Base-by-base conservation (phyloP, 805 yeast genomes). In the Teunomyces barrocoloradensis region DNA sequence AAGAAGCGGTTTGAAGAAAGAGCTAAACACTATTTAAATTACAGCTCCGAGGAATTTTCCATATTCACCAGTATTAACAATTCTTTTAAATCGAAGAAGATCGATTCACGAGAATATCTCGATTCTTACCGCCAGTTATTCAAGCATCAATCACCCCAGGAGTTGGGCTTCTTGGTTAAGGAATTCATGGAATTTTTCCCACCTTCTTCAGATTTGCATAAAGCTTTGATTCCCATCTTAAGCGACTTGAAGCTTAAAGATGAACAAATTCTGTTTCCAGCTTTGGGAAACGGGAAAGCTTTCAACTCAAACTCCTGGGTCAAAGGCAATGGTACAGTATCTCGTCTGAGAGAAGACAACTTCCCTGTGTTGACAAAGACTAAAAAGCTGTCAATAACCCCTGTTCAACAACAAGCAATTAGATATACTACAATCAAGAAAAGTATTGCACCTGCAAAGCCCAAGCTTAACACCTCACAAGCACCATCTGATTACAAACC, bases 1-100 rank as follows among this genome's bases (percentile, higher is more conserved):
- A 76, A 71, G 51, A 67, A 75, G 60, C 76, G 96, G 54, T 73
- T 89, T 25, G 92, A 87, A 52, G 96, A 89, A 61, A 74, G 96
- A 59, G 96, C 96, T 1, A 83, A 85, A 60, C 90, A 87, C 62
- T 87, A 89, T 60, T 66, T 87, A 44, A 74, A 80, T 44, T 81
- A 84, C 54, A 74, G 82, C 25, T 63, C 63, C 10, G 62, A 65
- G 5, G 71, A 71, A 6, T 72, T 83, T 52, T 69, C 70, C 6
- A 59, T 68, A 44, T 89, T 89, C 61, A 60, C 66, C 21, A 63
- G 66, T 1, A 50, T 79, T 11, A 86, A 84, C 56, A 66, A 66
- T 15, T 59, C 67, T 9, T 87, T 69, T 58, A 71, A 73, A 33
- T 63, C 74, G 25, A 74, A 73, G 35, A 66, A 69, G 17, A 53